These are phyloP conservation scores for Aurantiochytrium sp. DNA, from an alignment of 108 stramenopile genomes.

Conservation along the genomic window DNA sequence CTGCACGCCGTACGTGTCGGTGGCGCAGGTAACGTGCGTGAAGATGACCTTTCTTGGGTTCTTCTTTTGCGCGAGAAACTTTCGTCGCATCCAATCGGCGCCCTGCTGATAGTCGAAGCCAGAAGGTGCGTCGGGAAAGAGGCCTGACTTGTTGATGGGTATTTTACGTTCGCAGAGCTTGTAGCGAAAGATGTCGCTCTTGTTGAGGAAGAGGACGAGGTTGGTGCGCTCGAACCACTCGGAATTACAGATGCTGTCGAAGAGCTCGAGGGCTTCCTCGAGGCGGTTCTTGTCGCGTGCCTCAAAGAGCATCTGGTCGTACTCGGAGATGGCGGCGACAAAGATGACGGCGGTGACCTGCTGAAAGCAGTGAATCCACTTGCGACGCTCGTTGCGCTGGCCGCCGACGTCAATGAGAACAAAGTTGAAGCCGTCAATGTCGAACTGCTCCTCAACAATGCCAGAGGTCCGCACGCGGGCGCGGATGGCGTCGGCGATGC, in stretches of 20 bases:
- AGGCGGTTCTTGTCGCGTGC: constrained; percentile 24
- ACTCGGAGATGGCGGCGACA: constrained; percentile 32
- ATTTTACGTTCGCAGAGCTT: constrained; percentile 20
- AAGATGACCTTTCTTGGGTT: constrained; percentile 49
- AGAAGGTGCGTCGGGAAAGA: constrained; percentile 71
- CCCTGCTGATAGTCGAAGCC: constrained; percentile 75
- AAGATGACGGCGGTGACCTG: constrained; percentile 30
- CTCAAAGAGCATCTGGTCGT: constrained; percentile 38
- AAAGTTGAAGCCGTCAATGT: constrained; percentile 14
- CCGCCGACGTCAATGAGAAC: constrained; percentile 21
- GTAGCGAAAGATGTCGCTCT: constrained; percentile 30
- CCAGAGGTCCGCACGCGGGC: constrained; percentile 32
- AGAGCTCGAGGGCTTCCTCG: constrained; percentile 31
- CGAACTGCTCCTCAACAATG: constrained; percentile 13
- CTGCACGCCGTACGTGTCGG: constrained; percentile 83
- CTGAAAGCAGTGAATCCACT: constrained; percentile 40
- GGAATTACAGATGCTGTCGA: constrained; percentile 4
- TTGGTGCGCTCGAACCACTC: background rate
- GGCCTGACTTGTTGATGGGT: constrained; percentile 7
- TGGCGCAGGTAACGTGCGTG: constrained; percentile 91
- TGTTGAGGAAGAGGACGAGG: constrained; percentile 38
- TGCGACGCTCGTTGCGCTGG: constrained; percentile 22
- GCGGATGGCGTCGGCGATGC: background rate
- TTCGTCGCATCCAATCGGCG: constrained; percentile 78
- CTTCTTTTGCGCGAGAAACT: constrained; percentile 75